These are phyloP conservation scores for Tardiomyces blankii DNA, from an alignment of 1,139 yeast genomes.

Conservation along the genomic window DNA sequence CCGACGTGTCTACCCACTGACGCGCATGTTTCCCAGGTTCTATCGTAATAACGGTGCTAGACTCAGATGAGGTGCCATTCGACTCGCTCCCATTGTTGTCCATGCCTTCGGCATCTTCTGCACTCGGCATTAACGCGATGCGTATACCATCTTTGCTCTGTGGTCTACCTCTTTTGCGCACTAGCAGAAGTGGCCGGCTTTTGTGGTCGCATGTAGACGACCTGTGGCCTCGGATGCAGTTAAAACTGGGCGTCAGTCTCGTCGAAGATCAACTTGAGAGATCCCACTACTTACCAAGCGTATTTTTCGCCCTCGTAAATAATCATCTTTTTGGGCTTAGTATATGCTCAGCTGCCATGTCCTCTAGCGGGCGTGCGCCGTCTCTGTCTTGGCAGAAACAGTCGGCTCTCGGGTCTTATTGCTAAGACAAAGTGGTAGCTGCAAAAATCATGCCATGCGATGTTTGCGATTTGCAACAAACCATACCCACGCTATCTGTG, in stretches of 20 bases:
- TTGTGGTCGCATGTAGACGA: conserved; percentile 81
- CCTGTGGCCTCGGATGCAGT: conserved; percentile 85
- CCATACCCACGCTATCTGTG: no score
- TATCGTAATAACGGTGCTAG: conserved; percentile 11
- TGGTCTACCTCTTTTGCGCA: conserved; percentile 84
- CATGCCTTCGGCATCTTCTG: background rate
- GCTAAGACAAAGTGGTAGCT: no score
- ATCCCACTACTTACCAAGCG: conserved; percentile 41
- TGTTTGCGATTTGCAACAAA: no score
- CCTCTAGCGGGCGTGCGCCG: no score
- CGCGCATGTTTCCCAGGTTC: conserved; percentile 14
- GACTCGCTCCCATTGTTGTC: background rate
- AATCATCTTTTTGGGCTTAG: conserved; percentile 42
- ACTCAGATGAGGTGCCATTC: conserved; percentile 9
- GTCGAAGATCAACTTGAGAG: no score
- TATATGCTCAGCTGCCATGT: no score
- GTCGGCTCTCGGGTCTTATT: no score
- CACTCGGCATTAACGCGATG: background rate
- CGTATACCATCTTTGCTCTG: conserved; percentile 12
- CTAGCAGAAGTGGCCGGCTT: conserved; percentile 68
- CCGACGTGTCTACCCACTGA: conserved; percentile 16
- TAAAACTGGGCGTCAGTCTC: conserved; percentile 13
- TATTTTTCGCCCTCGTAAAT: conserved; percentile 74
- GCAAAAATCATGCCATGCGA: no score
- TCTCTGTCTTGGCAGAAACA: no score